Base-by-base conservation (phyloP, 2,329 filamentous ascomycete genomes). In the Capronia coronata region DNA sequence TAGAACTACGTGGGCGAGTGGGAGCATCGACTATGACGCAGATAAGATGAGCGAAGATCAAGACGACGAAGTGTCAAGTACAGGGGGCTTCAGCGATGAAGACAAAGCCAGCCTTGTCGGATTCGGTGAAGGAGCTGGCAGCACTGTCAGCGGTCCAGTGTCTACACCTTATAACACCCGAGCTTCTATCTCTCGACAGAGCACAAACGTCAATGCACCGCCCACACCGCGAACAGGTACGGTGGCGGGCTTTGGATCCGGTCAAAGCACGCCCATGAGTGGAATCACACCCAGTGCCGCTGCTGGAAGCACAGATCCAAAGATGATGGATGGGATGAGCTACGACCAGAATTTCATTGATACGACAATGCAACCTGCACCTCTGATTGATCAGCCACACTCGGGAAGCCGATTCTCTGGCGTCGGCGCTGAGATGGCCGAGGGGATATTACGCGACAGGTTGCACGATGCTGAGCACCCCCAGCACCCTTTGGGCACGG, bases 81-180 rank as follows among this genome's bases (percentile, higher is more conserved):
- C 83, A 43, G 86, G 87, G 58, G 86, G 85, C 51, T 84, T 93
- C 76, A 91, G 86, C 61, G 89, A 94, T 61, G 88, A 94, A 62
- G 85, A 83, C 6, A 83, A 82, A 45, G 87, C 84, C 2, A 91
- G 85, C 55, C 75, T 96, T 4, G 91, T 96, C 8, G 91, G 86
- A 0, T 96, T 96, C 60, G 91, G 91, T 43, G 90, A 96, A 66
- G 91, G 90, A 27, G 90, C 91, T 8, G 87, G 84, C 59, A 88
- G 85, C 65, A 88, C 88, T 3, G 83, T 90, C 49, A 87, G 83
- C 52, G 88, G 88, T 0, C 87, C 87, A 32, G 85, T 74, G 23
- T 86, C 63, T 77, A 86, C 69, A 72, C 78, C 65, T 69, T 49
- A 54, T 45, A 77, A 52, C 65, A 76, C 41, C 66, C 72, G 61